Evolutionary conservation across 441 rosid genomes (phyloP).

Genomic region (Capsella rubella): DNA sequence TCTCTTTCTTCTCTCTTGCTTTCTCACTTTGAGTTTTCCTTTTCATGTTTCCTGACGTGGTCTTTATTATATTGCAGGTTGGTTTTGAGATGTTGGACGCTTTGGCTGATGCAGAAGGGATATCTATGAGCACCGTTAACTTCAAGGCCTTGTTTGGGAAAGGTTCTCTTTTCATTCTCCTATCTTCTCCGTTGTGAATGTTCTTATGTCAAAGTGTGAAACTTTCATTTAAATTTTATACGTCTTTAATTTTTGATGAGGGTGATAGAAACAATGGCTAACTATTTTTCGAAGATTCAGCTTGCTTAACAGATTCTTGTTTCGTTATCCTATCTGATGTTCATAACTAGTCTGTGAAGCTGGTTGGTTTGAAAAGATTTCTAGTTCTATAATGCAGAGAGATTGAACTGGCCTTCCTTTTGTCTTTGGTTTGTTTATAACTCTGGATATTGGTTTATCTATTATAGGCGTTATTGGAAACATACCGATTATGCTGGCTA

Average conservation of each 20-base stretch:
- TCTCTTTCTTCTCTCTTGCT: background rate
- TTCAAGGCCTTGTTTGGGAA: slow-evolving; percentile 79
- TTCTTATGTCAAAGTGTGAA: background rate
- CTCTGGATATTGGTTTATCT: slow-evolving; percentile 16
- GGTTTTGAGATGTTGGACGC: slow-evolving; percentile 94
- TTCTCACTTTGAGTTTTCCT: background rate
- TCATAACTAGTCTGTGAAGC: background rate
- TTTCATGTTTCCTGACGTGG: background rate
- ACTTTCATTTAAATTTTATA: background rate
- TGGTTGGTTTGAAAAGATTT: background rate
- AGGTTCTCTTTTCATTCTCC: slow-evolving; percentile 50
- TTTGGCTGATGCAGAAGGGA: slow-evolving; percentile 87
- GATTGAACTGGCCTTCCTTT: background rate
- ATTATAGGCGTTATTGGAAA: slow-evolving; percentile 74
- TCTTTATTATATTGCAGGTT: slow-evolving; percentile 52
- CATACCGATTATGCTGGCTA: slow-evolving; percentile 89
- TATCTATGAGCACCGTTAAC: slow-evolving; percentile 65
- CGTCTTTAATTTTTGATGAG: slow-evolving; percentile 2
- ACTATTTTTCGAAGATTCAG: background rate
- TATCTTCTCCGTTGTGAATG: background rate
- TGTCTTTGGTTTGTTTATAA: slow-evolving; percentile 3
- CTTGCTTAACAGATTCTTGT: background rate
- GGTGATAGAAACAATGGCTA: background rate
- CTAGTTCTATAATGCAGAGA: slow-evolving; percentile 3
- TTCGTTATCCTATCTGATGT: slow-evolving; percentile 1